phyloP scores from a whole-genome alignment of 306 rosid species.

The Vigna reflexopilosa region DNA sequence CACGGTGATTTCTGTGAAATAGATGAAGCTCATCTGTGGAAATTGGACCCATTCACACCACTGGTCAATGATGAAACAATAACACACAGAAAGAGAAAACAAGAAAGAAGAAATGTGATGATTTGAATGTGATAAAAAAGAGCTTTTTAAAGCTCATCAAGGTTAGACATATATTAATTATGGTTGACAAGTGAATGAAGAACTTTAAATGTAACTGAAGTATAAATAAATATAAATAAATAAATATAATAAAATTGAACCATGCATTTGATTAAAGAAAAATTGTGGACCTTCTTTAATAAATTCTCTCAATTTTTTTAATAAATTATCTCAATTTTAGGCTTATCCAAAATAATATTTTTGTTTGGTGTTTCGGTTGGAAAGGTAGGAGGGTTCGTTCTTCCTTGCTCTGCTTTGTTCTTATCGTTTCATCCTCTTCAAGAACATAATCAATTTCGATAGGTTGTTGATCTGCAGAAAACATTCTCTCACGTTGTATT shows the following conservation, averaged over 20 bases:
- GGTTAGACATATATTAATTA: background rate
- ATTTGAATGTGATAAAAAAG: background rate
- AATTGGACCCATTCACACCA: constrained; percentile 27
- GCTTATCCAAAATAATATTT: too few species aligned
- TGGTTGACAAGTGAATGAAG: background rate
- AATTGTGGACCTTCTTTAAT: background rate
- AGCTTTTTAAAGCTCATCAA: background rate
- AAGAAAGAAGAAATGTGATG: background rate
- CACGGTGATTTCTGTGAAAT: constrained; percentile 52
- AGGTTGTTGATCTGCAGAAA: too few species aligned
- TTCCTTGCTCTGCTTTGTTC: too few species aligned
- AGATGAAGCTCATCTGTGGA: constrained; percentile 45
- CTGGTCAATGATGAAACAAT: background rate
- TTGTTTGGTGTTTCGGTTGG: too few species aligned
- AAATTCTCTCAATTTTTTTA: background rate
- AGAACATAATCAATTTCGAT: too few species aligned
- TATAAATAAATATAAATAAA: background rate
- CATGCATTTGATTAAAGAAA: too few species aligned
- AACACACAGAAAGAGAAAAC: too few species aligned
- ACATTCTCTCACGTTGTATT: too few species aligned
- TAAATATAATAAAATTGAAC: too few species aligned
- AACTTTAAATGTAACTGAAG: background rate
- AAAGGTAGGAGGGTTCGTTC: fast-evolving
- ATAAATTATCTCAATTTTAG: background rate
- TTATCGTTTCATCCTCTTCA: too few species aligned